Conservation (phyloP, 164 flowering plant species). For the Vitis riparia region DNA sequence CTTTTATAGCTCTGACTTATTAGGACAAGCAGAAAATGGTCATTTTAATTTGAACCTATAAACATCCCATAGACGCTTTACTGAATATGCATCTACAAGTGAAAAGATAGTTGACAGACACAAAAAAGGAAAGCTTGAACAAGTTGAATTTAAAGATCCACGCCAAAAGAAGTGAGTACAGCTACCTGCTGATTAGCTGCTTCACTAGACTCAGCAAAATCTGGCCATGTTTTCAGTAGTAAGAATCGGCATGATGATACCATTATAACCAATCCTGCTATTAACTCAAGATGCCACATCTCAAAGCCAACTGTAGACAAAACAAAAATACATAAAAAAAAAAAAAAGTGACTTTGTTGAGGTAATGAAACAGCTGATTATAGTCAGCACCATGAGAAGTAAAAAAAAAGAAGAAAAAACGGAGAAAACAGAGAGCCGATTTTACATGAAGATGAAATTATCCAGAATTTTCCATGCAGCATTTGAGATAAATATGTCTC, state of each 20-base stretch:
- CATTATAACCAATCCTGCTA: conserved; percentile 58
- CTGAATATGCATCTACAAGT: too few species aligned
- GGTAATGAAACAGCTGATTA: neutral
- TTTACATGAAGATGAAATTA: neutral
- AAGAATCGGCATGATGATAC: conserved; percentile 71
- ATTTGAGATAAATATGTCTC: too few species aligned
- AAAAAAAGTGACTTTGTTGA: neutral
- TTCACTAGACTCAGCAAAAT: conserved; percentile 85
- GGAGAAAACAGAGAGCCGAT: neutral
- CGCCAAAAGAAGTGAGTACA: neutral
- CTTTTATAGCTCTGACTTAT: too few species aligned
- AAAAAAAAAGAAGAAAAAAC: neutral
- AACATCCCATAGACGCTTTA: too few species aligned
- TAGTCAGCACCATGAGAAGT: neutral
- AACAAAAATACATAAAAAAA: neutral
- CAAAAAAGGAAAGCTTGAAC: neutral
- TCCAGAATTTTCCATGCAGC: neutral
- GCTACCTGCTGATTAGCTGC: conserved; percentile 84
- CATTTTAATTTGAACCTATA: too few species aligned
- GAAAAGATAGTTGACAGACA: too few species aligned
- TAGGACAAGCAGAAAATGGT: too few species aligned
- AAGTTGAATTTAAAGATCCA: neutral
- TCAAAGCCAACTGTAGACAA: conserved; percentile 65
- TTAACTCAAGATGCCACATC: conserved; percentile 81
- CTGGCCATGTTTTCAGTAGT: conserved; percentile 78